Evolutionary conservation across 2,329 filamentous ascomycete genomes (phyloP), one percentile per base, ranked within the genome.

Genomic region (Cryphonectria parasitica): DNA sequence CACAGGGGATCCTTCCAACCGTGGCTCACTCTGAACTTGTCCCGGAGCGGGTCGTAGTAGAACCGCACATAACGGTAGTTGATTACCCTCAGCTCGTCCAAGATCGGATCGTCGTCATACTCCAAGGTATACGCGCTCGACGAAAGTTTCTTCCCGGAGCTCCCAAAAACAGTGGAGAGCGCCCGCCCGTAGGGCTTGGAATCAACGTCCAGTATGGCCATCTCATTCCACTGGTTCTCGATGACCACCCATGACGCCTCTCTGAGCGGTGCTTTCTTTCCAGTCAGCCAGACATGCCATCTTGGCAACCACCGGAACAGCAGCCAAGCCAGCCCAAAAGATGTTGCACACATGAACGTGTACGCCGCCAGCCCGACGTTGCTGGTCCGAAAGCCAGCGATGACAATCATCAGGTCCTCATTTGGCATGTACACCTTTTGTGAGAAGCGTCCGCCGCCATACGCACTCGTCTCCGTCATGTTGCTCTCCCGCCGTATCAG

Each of bases 211-310:
- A 97, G 88, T n/a, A 96, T 88, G 17, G 87, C 86, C 80, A 98
- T 92, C 80, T 98, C 95, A 65, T 92, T 92, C 95, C 96, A 98
- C 86, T 98, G 94, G 77, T 99, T 98, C 87, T 91, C 96, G 74
- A 98, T 88, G 39, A 97, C 95, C 60, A 97, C 91, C 96, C 97
- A 99, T 71, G 92, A 87, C 77, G 93, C 96, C 68, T 92, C 88
- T 68, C 87, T 86, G 41, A 99, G 83, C 2, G 92, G 85, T 22
- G 88, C 88, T 6, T 90, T 83, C 67, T 84, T 87, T 39, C 96
- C 96, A 56, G 93, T 85, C 58, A 98, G 79, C 64, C 86, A 87
- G 65, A 98, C 90, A 76, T 93, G 90, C 93, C 93, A 97, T 71
- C 90, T 88, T 6, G 96, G 97, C 67, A 98, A 80, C 96, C 96